Conservation (phyloP, 176 grass and related monocot species). For the Dactylis glomerata region DNA sequence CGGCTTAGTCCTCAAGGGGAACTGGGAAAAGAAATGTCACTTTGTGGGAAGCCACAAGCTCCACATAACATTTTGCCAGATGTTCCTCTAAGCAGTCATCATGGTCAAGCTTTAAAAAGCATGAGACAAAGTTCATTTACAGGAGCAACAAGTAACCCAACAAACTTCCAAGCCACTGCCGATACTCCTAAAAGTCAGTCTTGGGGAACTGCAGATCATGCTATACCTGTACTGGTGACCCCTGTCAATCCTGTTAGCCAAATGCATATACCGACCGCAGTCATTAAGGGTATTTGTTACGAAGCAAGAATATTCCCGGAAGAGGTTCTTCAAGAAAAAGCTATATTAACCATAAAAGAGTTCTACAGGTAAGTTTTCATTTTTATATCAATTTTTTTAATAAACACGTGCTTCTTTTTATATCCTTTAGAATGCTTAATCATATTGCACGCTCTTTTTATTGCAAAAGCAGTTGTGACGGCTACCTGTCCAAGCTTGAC, state of each 20-base stretch:
- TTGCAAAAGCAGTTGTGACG: neutral
- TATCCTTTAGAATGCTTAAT: neutral
- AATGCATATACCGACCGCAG: slow-evolving; percentile 25
- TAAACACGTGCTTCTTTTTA: slow-evolving; percentile 9
- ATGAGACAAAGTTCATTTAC: slow-evolving; percentile 20
- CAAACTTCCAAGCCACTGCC: neutral
- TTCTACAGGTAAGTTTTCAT: slow-evolving; percentile 62
- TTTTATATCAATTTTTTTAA: neutral
- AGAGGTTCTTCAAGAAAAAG: slow-evolving; percentile 79
- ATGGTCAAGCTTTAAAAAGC: slow-evolving; percentile 25
- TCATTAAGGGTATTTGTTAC: slow-evolving; percentile 4
- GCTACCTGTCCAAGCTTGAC: neutral
- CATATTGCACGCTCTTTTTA: neutral
- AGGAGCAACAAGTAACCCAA: neutral
- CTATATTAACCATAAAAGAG: slow-evolving; percentile 75
- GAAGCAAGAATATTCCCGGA: slow-evolving; percentile 32
- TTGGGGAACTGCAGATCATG: slow-evolving; percentile 21
- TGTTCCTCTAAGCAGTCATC: slow-evolving; percentile 33
- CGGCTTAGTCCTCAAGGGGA: slow-evolving; percentile 66
- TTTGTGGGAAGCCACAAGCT: slow-evolving; percentile 50
- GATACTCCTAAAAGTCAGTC: slow-evolving; percentile 17
- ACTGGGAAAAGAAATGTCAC: slow-evolving; percentile 57
- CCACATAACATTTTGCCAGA: slow-evolving; percentile 29
- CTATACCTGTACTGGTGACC: neutral
- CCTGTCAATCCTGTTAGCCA: slow-evolving; percentile 3